Conservation (phyloP, 805 yeast species). For the Brettanomyces naardenensis region DNA sequence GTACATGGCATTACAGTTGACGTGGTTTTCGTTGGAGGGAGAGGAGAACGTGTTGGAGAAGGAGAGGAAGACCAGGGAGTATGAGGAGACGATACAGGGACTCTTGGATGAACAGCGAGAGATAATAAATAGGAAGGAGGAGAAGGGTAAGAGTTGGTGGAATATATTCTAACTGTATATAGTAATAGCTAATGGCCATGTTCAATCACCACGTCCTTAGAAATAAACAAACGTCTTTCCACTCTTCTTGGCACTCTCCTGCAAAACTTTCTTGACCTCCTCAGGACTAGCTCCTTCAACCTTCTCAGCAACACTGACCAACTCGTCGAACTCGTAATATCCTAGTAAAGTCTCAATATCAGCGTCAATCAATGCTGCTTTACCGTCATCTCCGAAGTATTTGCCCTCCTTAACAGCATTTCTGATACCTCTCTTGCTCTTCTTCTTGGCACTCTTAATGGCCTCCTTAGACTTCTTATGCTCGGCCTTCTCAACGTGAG, state of each 20-base stretch:
- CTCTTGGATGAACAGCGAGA: slow-evolving; percentile 19
- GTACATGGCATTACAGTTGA: slow-evolving; percentile 25
- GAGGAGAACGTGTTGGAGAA: slow-evolving; percentile 20
- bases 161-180: background rate
- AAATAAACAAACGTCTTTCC: slow-evolving; percentile 37
- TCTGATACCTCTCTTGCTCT: slow-evolving; percentile 56
- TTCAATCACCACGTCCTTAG: too few relatives aligned
- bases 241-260: slow-evolving; percentile 45
- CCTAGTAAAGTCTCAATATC: slow-evolving; percentile 79
- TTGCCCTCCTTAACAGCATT: slow-evolving; percentile 71
- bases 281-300: slow-evolving; percentile 49
- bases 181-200: background rate
- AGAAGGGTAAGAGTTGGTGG: slow-evolving; percentile 11
- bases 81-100: slow-evolving; percentile 21
- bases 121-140: slow-evolving; percentile 5
- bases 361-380: slow-evolving; percentile 60
- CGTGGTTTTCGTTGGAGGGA: slow-evolving; percentile 25
- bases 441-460: slow-evolving; percentile 97
- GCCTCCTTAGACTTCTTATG: slow-evolving; percentile 85
- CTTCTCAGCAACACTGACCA: slow-evolving; percentile 67
- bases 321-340: slow-evolving; percentile 68
- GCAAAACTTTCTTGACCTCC: slow-evolving; percentile 51
- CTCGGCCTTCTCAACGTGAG: slow-evolving; percentile 49
- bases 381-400: slow-evolving; percentile 75
- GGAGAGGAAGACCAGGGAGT: slow-evolving; percentile 15